Conservation (phyloP, 768 basidiomycete species). For the Mycena amicta region DNA sequence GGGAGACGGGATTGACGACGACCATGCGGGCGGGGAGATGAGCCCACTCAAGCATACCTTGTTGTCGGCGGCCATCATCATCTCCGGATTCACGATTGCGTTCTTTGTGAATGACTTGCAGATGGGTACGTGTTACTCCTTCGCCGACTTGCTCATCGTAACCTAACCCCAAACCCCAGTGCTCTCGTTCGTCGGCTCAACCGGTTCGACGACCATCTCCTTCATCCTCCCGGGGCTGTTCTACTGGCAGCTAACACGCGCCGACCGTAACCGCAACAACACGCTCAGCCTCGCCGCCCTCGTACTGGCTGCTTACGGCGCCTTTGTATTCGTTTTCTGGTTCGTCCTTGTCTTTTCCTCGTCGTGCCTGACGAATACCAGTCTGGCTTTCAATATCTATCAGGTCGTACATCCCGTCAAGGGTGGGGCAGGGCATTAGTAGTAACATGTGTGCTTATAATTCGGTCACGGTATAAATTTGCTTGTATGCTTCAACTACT, state of each 20-base stretch:
- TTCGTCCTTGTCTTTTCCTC: conserved; percentile 42
- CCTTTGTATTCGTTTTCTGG: conserved; percentile 86
- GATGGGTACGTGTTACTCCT: conserved; percentile 42
- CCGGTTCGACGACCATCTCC: conserved; percentile 94
- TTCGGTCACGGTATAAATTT: too few relatives aligned
- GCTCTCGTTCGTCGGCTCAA: conserved; percentile 93
- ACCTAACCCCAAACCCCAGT: conserved; percentile 47
- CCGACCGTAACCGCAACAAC: conserved; percentile 56
- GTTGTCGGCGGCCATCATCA: conserved; percentile 69
- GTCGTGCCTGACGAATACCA: too few relatives aligned
- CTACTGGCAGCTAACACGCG: conserved; percentile 87
- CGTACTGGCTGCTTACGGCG: conserved; percentile 74
- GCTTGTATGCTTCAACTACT: too few relatives aligned
- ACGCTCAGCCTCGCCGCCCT: conserved; percentile 60
- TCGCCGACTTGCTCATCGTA: neutral
- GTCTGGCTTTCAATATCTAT: conserved; percentile 82
- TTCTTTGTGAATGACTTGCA: conserved; percentile 79
- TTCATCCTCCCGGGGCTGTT: conserved; percentile 94
- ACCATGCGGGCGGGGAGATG: conserved; percentile 65
- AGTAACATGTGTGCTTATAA: too few relatives aligned
- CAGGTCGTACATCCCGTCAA: conserved; percentile 46
- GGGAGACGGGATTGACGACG: conserved; percentile 53
- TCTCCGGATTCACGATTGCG: conserved; percentile 68
- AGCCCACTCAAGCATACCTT: conserved; percentile 64
- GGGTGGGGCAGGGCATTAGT: conserved; percentile 26